These are phyloP conservation scores for Globisporangium perplexum DNA, from an alignment of 352 stramenopile species.

Conservation along the genomic window DNA sequence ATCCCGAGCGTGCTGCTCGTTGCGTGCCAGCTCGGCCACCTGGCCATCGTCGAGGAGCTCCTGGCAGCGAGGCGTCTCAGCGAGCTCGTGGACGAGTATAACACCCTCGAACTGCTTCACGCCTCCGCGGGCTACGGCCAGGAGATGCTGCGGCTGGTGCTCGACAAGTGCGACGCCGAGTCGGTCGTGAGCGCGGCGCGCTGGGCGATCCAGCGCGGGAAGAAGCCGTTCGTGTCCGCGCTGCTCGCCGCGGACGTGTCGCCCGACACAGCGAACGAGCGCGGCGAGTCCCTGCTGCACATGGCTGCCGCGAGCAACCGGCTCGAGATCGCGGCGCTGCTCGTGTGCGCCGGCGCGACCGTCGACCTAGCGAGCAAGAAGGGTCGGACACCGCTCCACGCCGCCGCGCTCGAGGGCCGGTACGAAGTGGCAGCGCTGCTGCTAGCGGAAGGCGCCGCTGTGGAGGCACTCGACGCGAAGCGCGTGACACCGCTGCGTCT, in stretches of 20 bases:
- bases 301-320: not conserved
- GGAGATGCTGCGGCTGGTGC: too few relatives aligned
- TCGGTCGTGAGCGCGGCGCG: too few relatives aligned
- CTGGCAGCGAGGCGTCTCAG: not conserved
- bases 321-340: not conserved
- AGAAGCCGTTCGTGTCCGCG: too few relatives aligned
- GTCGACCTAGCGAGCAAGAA: not conserved
- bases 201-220: too few relatives aligned
- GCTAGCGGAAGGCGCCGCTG: not conserved
- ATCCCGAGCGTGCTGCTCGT: not conserved
- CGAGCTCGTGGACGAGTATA: too few relatives aligned
- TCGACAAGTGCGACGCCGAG: too few relatives aligned
- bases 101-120: too few relatives aligned
- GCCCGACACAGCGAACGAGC: not conserved
- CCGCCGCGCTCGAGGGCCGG: not conserved
- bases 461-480: not conserved
- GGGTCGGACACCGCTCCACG: not conserved
- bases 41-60: not conserved
- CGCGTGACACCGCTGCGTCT: not conserved
- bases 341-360: not conserved
- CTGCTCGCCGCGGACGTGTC: too few relatives aligned
- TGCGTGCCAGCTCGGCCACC: not conserved
- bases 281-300: not conserved
- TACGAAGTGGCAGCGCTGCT: not conserved
- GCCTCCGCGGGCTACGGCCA: too few relatives aligned